A percentile compares a stretch with the other conserved stretches of the same genome.
These are phyloP conservation scores for Syncephalastrum racemosum DNA, from an alignment of 371 early-diverging fungal genomes.

Conservation along the genomic window DNA sequence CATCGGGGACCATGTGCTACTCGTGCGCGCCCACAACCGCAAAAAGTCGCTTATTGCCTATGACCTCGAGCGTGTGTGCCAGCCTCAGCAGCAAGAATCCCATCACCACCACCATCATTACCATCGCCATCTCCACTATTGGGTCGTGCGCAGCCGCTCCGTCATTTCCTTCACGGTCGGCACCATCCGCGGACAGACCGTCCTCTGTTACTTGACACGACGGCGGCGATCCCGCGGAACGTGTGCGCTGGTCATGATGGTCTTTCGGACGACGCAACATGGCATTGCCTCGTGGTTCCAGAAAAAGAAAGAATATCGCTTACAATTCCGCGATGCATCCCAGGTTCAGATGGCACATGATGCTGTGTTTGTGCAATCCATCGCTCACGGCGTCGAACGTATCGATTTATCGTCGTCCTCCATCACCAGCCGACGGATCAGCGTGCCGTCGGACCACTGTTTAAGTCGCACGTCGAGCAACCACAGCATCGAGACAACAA, in stretches of 20 bases:
- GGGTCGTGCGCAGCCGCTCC: slow-evolving; percentile 7
- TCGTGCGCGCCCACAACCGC: slow-evolving; percentile 8
- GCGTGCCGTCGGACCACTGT: too few species aligned
- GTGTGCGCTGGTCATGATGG: slow-evolving; percentile 4
- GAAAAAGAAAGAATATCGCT: slow-evolving; percentile 11
- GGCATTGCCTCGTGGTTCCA: not conserved
- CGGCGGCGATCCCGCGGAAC: slow-evolving; percentile 1
- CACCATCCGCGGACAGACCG: not conserved
- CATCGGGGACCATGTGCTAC: slow-evolving; percentile 18
- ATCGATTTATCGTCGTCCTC: not conserved
- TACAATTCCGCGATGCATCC: slow-evolving; percentile 8
- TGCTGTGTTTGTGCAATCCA: slow-evolving; percentile 12
- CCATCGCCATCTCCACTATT: slow-evolving; percentile 9
- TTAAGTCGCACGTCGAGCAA: too few species aligned
- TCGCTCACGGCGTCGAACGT: slow-evolving; percentile 8
- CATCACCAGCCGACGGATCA: too few species aligned
- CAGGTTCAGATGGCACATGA: slow-evolving; percentile 13
- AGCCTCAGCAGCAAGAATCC: not conserved
- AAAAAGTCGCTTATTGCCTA: slow-evolving; percentile 20
- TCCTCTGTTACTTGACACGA: slow-evolving; percentile 11
- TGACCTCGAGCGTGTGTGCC: slow-evolving; percentile 6
- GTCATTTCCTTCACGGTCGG: slow-evolving; percentile 11
- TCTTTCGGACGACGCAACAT: not conserved
- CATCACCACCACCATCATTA: not conserved
- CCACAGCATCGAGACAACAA: too few species aligned